Percentiles rank a stretch among this genome's conserved stretches.
These are phyloP conservation scores for Amphicarpaea edgeworthii DNA, from an alignment of 306 rosid genomes.

Conservation along the genomic window DNA sequence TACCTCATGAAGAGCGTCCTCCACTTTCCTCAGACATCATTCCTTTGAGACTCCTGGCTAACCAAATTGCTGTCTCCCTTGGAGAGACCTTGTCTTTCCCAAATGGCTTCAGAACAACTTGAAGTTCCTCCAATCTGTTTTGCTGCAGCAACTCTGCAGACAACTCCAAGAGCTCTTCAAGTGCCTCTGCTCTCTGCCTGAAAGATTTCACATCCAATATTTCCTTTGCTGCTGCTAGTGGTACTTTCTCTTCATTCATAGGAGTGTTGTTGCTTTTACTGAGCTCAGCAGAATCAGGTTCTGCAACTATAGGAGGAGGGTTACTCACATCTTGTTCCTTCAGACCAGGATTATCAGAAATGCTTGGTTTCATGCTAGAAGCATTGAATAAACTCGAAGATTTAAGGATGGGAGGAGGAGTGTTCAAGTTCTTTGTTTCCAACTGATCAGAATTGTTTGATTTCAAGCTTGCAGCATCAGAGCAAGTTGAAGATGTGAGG, in stretches of 20 bases:
- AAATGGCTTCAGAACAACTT: slow-evolving; percentile 90
- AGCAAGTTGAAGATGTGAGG: slow-evolving; percentile 61
- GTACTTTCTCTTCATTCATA: slow-evolving; percentile 69
- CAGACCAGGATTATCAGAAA: slow-evolving; percentile 53
- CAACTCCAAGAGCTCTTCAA: slow-evolving; percentile 92
- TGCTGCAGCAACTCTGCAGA: slow-evolving; percentile 96
- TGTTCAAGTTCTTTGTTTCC: slow-evolving; percentile 53
- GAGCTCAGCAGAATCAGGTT: slow-evolving; percentile 60
- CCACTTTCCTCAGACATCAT: slow-evolving; percentile 85
- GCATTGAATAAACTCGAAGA: slow-evolving; percentile 63
- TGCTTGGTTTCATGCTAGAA: slow-evolving; percentile 55
- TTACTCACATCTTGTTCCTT: slow-evolving; percentile 62
- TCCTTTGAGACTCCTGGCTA: slow-evolving; percentile 97
- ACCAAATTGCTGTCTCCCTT: slow-evolving; percentile 99
- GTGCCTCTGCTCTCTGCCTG: slow-evolving; percentile 97
- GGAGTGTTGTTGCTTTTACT: slow-evolving; percentile 51
- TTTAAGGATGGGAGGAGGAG: slow-evolving; percentile 47
- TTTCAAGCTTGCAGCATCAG: slow-evolving; percentile 62
- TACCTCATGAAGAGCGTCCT: slow-evolving; percentile 64
- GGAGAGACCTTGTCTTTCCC: slow-evolving; percentile 98
- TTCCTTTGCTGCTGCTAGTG: slow-evolving; percentile 71
- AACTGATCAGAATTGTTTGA: slow-evolving; percentile 62
- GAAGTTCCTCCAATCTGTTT: slow-evolving; percentile 86
- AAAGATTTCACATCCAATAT: slow-evolving; percentile 83
- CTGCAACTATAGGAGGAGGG: slow-evolving; percentile 50